Conservation (phyloP, 2,329 filamentous ascomycete species). For the Waltergamsia citrina region DNA sequence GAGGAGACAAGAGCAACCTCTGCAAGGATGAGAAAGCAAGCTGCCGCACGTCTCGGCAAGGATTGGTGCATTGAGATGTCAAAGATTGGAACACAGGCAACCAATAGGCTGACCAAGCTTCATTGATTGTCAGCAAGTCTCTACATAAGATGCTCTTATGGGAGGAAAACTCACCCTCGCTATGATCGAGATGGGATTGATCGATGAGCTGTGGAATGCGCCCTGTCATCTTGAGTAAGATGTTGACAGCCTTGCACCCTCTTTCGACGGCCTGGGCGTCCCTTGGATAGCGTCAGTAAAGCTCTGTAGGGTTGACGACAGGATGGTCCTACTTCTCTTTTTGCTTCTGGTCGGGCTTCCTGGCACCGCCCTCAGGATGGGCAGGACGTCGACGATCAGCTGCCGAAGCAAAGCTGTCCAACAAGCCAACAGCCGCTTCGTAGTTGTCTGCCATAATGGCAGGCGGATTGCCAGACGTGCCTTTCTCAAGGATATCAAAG, state of each 20-base stretch:
- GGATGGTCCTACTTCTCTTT: slow-evolving; percentile 13
- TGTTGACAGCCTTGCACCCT: slow-evolving; percentile 69
- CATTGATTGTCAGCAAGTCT: slow-evolving; percentile 9
- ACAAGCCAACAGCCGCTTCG: slow-evolving; percentile 71
- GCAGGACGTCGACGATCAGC: slow-evolving; percentile 62
- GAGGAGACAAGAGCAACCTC: slow-evolving; percentile 73
- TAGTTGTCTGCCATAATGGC: slow-evolving; percentile 95
- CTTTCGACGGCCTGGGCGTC: slow-evolving; percentile 54
- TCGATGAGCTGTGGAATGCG: slow-evolving; percentile 81
- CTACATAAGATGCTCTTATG: too few relatives aligned
- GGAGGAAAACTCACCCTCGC: slow-evolving; percentile 51
- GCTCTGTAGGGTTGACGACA: not conserved
- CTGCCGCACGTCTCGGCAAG: slow-evolving; percentile 85
- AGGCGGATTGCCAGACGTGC: slow-evolving; percentile 63
- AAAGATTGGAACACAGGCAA: slow-evolving; percentile 85
- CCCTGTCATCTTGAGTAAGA: slow-evolving; percentile 73
- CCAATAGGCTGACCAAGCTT: slow-evolving; percentile 97
- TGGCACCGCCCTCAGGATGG: slow-evolving; percentile 50
- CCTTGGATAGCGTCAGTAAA: slow-evolving; percentile 9
- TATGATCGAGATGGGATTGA: slow-evolving; percentile 84
- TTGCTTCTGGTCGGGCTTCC: slow-evolving; percentile 18
- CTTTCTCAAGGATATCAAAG: slow-evolving; percentile 77
- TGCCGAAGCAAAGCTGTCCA: slow-evolving; percentile 84
- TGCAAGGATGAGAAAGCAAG: slow-evolving; percentile 82
- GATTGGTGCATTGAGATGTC: slow-evolving; percentile 85